These are phyloP conservation scores for Corchorus capsularis DNA, from an alignment of 345 rosid species.

Conservation along the genomic window DNA sequence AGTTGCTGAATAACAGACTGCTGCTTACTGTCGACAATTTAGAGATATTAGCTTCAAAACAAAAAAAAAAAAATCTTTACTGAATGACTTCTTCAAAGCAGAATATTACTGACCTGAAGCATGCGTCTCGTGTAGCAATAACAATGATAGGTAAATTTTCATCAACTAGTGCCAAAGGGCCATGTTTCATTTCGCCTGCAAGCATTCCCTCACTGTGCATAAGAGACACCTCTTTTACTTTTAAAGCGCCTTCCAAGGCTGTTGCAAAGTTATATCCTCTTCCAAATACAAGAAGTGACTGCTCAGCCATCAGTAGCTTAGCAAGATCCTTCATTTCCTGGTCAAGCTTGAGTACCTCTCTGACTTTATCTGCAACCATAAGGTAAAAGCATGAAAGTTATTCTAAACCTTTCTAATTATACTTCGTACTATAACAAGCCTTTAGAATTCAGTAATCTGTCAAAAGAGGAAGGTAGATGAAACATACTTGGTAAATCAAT, in stretches of 20 bases:
- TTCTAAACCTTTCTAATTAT: slow-evolving; percentile 2
- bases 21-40: slow-evolving; percentile 62
- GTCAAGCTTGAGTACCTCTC: slow-evolving; percentile 86
- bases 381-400: not conserved
- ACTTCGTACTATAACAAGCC: not conserved
- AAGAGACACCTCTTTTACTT: slow-evolving; percentile 94
- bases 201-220: slow-evolving; percentile 98
- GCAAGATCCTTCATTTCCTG: slow-evolving; percentile 86
- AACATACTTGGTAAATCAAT: slow-evolving; percentile 84
- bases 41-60: slow-evolving; percentile 13
- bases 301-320: slow-evolving; percentile 65
- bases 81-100: not conserved
- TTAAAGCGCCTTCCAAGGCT: slow-evolving; percentile 89
- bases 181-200: slow-evolving; percentile 99
- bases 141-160: slow-evolving; percentile 84
- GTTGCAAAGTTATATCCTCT: slow-evolving; percentile 94
- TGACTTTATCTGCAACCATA: slow-evolving; percentile 63
- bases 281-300: slow-evolving; percentile 90
- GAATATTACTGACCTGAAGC: slow-evolving; percentile 62
- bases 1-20: slow-evolving; percentile 97
- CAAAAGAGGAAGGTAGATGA: slow-evolving; percentile 14
- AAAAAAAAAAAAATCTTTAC: not conserved
- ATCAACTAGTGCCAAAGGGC: slow-evolving; percentile 94
- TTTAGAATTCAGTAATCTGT: not conserved
- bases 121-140: slow-evolving; percentile 85